Evolutionary conservation across 495 filamentous ascomycete genomes (phyloP).

Genomic region (Tuber magnatum): DNA sequence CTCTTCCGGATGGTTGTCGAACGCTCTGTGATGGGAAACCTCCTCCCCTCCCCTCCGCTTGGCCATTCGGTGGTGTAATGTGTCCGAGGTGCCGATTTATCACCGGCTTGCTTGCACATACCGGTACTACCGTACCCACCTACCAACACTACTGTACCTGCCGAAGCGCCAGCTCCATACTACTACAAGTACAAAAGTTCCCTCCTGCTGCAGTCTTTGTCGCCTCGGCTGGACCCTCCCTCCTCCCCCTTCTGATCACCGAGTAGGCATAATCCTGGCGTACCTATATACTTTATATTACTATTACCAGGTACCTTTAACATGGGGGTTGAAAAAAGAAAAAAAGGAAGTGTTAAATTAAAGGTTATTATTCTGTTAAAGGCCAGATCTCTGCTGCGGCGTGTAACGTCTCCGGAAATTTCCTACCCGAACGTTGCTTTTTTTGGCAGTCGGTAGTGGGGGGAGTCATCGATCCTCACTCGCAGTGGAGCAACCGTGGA

Average conservation of each 20-base stretch:
- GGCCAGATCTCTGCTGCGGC: background rate
- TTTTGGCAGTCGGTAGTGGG: background rate
- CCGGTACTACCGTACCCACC: background rate
- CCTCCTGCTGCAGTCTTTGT: background rate
- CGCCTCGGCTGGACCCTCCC: background rate
- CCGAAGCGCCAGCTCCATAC: background rate
- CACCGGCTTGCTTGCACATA: background rate
- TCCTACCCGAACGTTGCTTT: background rate
- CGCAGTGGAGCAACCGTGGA: background rate
- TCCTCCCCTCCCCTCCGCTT: background rate
- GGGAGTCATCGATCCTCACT: background rate
- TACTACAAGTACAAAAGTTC: no score
- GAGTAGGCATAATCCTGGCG: constrained; percentile 3
- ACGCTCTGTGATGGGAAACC: background rate
- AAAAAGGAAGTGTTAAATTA: background rate
- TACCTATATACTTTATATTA: background rate
- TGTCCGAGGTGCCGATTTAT: background rate
- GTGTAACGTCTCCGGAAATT: background rate
- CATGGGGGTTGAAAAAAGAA: background rate
- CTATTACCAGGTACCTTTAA: background rate
- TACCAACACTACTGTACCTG: background rate
- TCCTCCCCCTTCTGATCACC: background rate
- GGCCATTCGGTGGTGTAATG: background rate
- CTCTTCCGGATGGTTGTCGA: background rate
- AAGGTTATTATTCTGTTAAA: background rate